Conservation (phyloP, 768 basidiomycete genomes). For the Trametes sanguinea region DNA sequence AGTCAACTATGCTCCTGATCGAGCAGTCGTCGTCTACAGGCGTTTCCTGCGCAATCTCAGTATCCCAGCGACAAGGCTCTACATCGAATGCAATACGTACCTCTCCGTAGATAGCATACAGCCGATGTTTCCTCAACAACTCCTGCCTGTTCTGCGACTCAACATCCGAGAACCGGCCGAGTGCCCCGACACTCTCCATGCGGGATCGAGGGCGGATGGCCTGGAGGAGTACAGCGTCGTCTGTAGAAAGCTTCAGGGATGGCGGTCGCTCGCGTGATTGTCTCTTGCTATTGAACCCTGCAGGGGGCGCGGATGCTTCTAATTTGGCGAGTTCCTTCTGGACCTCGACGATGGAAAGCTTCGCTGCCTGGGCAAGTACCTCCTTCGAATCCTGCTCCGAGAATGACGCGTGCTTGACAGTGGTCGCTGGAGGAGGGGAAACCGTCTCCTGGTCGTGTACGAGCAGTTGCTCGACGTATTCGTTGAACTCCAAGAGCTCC, state of each 20-base stretch:
- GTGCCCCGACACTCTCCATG: slow-evolving; percentile 8
- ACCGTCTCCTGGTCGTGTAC: not conserved
- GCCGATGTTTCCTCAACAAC: slow-evolving; percentile 11
- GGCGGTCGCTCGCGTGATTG: slow-evolving; percentile 14
- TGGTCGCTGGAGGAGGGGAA: not conserved
- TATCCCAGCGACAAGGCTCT: not conserved
- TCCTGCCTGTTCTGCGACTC: slow-evolving; percentile 1
- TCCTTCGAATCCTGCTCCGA: slow-evolving; percentile 19
- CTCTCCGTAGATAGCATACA: slow-evolving; percentile 17
- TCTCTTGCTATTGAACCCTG: not conserved
- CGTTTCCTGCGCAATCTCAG: slow-evolving; percentile 6
- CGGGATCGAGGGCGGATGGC: slow-evolving; percentile 10
- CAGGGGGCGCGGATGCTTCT: not conserved
- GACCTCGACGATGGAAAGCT: slow-evolving; percentile 6
- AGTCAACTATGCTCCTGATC: slow-evolving; percentile 22
- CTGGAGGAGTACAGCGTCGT: slow-evolving; percentile 19
- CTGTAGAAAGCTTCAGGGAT: slow-evolving; percentile 18
- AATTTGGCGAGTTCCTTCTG: slow-evolving; percentile 10
- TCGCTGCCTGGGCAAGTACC: slow-evolving; percentile 8
- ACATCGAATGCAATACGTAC: not conserved
- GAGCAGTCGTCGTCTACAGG: slow-evolving; percentile 21
- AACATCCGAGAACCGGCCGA: slow-evolving; percentile 4
- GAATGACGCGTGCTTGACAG: slow-evolving; percentile 16
- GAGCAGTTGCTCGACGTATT: slow-evolving; percentile 14
- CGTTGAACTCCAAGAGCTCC: slow-evolving; percentile 20